Evolutionary conservation across 192 early-diverging fungal genomes (phyloP), one percentile per base, ranked within the genome.

Genomic region (Gorgonomyces haynaldii): DNA sequence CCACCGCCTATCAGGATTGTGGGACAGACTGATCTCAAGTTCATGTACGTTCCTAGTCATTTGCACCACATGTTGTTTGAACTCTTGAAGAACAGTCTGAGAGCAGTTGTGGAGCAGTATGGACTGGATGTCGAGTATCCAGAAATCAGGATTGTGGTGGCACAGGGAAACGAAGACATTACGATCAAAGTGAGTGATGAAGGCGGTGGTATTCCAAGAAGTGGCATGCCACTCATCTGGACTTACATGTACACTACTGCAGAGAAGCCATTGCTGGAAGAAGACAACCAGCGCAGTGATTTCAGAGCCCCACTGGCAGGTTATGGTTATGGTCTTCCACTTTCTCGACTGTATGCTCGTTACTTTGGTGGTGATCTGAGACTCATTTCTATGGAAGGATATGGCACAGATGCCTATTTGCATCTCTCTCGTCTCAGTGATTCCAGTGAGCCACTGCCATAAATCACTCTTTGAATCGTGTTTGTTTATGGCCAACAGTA

Each of bases 31-130:
- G 82, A 36, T 19, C 16, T 26, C 31, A 78, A 89, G 55, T 97
- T 97, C 57, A 91, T 91, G 84, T 97, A 97, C 61, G 86, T 94
- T 26, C 90, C 90, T 4, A 81, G 79, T 13, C 93, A 97, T 58
- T 67, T 97, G 64, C 90, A 88, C 61, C 93, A 97, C 61, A 93
- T 94, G 88, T 50, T 95, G 15, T 98, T 98, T 70, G 94, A 98
- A 76, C 69, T 98, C 35, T 67, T 98, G 41, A 98, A 98, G 66
- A 98, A 98, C 69, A 87, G 85, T 20, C 71, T 98, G 46, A 82
- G 94, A 25, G 94, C 94, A 9, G 82, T 91, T 3, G 89, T 98
- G 24, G 94, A 98, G 66, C 70, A 79, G 42, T 85, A 82, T 61
- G 89, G 88, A 24, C 69, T 75, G 42, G 88, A 91, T 41, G 69